Conservation (phyloP, 495 filamentous ascomycete genomes). For the Tuber melanosporum region DNA sequence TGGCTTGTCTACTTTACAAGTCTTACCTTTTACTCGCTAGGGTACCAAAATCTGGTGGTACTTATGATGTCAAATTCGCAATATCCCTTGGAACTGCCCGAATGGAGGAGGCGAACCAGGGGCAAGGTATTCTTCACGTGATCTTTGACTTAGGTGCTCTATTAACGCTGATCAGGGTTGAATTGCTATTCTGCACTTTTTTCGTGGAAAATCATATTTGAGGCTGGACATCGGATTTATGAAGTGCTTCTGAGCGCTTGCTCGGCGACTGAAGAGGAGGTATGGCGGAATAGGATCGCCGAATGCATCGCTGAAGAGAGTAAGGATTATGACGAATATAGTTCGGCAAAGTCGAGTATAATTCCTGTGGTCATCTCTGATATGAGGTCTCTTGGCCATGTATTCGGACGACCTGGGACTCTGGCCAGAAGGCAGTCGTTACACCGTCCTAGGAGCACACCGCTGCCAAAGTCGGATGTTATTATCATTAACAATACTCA, state of each 20-base stretch:
- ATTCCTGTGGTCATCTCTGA: slow-evolving; percentile 60
- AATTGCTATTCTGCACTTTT: slow-evolving; percentile 78
- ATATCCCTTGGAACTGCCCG: slow-evolving; percentile 63
- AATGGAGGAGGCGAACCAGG: slow-evolving; percentile 72
- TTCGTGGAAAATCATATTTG: slow-evolving; percentile 92
- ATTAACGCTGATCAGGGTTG: slow-evolving; percentile 49
- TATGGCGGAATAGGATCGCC: slow-evolving; percentile 60
- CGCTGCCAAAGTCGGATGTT: slow-evolving; percentile 55
- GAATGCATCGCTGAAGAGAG: slow-evolving; percentile 43
- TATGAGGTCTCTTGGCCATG: slow-evolving; percentile 65
- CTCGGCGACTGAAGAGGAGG: slow-evolving; percentile 68
- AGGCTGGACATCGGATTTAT: slow-evolving; percentile 65
- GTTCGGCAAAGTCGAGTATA: slow-evolving; percentile 44
- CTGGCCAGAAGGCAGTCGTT: slow-evolving; percentile 72
- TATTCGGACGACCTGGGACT: slow-evolving; percentile 64
- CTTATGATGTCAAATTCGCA: slow-evolving; percentile 68
- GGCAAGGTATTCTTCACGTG: slow-evolving; percentile 55
- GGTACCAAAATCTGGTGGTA: slow-evolving; percentile 52
- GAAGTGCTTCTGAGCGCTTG: slow-evolving; percentile 87
- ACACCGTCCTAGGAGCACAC: slow-evolving; percentile 60
- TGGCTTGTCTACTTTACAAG: slow-evolving; percentile 80
- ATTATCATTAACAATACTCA: slow-evolving; percentile 84
- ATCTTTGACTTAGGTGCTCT: neutral
- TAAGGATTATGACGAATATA: slow-evolving; percentile 47
- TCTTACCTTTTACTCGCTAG: slow-evolving; percentile 73